phyloP scores from a whole-genome alignment of 139 green algal species.

The Astrephomene gubernaculifera region DNA sequence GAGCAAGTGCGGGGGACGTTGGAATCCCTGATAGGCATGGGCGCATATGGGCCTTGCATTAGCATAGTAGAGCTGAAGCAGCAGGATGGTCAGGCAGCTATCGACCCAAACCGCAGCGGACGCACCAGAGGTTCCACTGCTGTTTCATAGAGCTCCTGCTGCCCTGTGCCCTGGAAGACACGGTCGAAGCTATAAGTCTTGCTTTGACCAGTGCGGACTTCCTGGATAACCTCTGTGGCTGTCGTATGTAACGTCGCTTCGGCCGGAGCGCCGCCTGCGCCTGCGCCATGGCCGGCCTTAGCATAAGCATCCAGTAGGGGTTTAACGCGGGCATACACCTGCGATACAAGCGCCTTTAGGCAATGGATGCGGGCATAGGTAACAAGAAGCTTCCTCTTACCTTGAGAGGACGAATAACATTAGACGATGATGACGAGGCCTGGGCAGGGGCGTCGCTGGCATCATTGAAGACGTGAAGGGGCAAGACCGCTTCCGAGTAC shows the following conservation, averaged over 20 bases:
- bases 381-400: too few species aligned
- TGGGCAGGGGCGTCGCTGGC: too few species aligned
- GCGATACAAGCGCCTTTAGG: too few species aligned
- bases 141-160: neutral
- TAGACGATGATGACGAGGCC: too few species aligned
- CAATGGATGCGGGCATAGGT: too few species aligned
- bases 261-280: neutral
- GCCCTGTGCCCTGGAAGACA: constrained; percentile 26
- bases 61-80: too few species aligned
- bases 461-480: neutral
- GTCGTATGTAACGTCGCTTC: neutral
- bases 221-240: neutral
- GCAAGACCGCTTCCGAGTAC: constrained; percentile 18
- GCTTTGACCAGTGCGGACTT: neutral
- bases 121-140: constrained; percentile 23
- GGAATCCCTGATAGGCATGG: too few species aligned
- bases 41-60: too few species aligned
- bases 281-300: neutral
- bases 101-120: too few species aligned
- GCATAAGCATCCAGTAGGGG: too few species aligned
- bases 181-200: neutral
- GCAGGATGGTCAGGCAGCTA: too few species aligned
- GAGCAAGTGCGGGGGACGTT: neutral
- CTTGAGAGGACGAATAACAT: too few species aligned
- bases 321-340: constrained; percentile 23